phyloP scores from a whole-genome alignment of 108 stramenopile species.

The Fragilariopsis cylindrus region DNA sequence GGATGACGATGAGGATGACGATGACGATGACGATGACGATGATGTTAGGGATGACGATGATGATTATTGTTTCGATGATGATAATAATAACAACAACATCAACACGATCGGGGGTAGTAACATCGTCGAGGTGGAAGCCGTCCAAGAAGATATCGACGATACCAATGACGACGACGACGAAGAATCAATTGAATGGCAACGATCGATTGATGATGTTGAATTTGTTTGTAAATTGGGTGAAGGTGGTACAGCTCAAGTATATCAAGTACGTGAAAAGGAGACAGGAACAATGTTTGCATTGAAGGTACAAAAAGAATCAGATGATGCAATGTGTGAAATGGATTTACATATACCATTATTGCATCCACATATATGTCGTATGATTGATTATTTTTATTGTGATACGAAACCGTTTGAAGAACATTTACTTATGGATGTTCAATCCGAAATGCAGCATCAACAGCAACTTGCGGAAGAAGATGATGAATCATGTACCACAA shows the following conservation, averaged over 20 bases:
- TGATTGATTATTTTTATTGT: conserved; percentile 32
- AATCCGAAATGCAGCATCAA: too few species aligned
- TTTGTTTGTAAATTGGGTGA: conserved; percentile 12
- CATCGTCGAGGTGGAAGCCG: too few species aligned
- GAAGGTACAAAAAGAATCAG: conserved; percentile 25
- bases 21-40: not conserved
- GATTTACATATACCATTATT: conserved; percentile 25
- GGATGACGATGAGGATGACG: not conserved
- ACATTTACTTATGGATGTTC: too few species aligned
- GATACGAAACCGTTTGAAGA: conserved; percentile 7
- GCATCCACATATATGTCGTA: conserved; percentile 19
- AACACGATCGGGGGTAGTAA: not conserved
- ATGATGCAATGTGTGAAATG: conserved; percentile 23
- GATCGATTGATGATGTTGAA: conserved; percentile 26
- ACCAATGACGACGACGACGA: not conserved
- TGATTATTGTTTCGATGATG: too few species aligned
- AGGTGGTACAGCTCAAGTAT: conserved; percentile 24
- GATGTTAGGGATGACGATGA: not conserved
- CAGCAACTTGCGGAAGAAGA: not conserved
- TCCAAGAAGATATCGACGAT: not conserved
- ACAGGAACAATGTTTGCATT: conserved; percentile 19
- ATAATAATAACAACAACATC: too few species aligned
- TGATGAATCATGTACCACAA: not conserved
- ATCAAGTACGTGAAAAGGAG: conserved; percentile 15
- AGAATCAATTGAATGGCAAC: not conserved